phyloP scores from a whole-genome alignment of 1,284 basidiomycete species.

The Ganoderma meredithae region DNA sequence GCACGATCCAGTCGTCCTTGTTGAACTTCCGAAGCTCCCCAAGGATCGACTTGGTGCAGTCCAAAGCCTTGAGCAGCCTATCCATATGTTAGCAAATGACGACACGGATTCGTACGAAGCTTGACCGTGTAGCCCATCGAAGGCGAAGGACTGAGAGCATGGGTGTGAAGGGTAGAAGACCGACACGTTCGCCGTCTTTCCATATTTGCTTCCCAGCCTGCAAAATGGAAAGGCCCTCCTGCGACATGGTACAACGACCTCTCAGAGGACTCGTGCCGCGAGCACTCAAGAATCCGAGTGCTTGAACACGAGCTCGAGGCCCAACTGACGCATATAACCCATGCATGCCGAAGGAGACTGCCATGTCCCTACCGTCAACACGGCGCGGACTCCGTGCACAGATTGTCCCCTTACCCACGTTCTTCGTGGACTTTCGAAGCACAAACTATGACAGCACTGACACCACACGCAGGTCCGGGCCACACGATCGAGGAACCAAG shows the following conservation, averaged over 20 bases:
- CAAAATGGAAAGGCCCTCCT: not conserved
- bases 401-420: not conserved
- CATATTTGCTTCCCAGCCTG: not conserved
- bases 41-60: slow-evolving; percentile 75
- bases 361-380: not conserved
- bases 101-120: not conserved
- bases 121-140: not conserved
- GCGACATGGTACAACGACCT: not conserved
- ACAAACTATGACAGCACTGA: not conserved
- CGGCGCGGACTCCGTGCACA: not conserved
- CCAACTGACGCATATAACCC: not conserved
- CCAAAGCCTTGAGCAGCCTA: slow-evolving; percentile 81
- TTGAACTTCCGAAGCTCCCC: slow-evolving; percentile 83
- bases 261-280: not conserved
- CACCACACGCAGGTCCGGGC: not conserved
- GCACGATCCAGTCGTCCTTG: slow-evolving; percentile 85
- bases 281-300: not conserved
- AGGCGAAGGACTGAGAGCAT: not conserved
- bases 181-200: not conserved
- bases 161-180: not conserved
- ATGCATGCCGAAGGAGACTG: not conserved
- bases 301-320: not conserved
- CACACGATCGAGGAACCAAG: not conserved
- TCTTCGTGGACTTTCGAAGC: not conserved
- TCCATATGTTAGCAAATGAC: not conserved